phyloP scores from a whole-genome alignment of 1,284 basidiomycete species.

The Trametes pubescens region DNA sequence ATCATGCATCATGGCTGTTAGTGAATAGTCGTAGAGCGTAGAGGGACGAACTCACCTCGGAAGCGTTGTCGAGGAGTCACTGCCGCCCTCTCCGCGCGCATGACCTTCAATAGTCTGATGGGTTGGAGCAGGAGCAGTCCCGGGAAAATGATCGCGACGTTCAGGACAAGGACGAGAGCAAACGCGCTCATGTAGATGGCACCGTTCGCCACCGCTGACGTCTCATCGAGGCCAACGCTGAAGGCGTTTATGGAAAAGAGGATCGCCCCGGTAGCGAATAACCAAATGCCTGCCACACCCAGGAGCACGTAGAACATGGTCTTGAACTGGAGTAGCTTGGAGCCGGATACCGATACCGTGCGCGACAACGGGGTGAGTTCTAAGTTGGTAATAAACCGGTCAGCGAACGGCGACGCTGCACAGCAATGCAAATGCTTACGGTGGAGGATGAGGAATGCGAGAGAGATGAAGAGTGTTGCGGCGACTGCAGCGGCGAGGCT shows the following conservation, averaged over 20 bases:
- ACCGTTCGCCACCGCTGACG: constrained; percentile 69
- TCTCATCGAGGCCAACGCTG: constrained; percentile 48
- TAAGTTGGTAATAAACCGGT: constrained; percentile 34
- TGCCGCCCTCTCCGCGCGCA: constrained; percentile 61
- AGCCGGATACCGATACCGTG: constrained; percentile 67
- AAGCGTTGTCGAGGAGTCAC: constrained; percentile 83
- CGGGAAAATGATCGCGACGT: constrained; percentile 75
- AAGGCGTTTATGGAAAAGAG: constrained; percentile 72
- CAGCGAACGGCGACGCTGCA: background rate
- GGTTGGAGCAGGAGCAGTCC: constrained; percentile 78
- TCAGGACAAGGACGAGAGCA: constrained; percentile 68
- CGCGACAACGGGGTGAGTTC: constrained; percentile 60
- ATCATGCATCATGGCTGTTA: constrained; percentile 3
- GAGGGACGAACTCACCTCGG: constrained; percentile 58
- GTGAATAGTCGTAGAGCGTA: constrained; percentile 14
- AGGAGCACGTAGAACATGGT: constrained; percentile 73
- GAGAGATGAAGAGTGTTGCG: constrained; percentile 62
- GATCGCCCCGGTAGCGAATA: constrained; percentile 71
- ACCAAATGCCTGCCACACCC: constrained; percentile 62
- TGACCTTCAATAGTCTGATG: constrained; percentile 61
- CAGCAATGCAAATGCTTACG: constrained; percentile 52
- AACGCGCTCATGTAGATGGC: constrained; percentile 74
- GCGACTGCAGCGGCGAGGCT: constrained; percentile 72
- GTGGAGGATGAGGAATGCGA: constrained; percentile 61
- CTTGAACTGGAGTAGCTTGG: constrained; percentile 69